phyloP scores from a whole-genome alignment of 805 yeast genomes.

The Sugiyamaella floridensis region DNA sequence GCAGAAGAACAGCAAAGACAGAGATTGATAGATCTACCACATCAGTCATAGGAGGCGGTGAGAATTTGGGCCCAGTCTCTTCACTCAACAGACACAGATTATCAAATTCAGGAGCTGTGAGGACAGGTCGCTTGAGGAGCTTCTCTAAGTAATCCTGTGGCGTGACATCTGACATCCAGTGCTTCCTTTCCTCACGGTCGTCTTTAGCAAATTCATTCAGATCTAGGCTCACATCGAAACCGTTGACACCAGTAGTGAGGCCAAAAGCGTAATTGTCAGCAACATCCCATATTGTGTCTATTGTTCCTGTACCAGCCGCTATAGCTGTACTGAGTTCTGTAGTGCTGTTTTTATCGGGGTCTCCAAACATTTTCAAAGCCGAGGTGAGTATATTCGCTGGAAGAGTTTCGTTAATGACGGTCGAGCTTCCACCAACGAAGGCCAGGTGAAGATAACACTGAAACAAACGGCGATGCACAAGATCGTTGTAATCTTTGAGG shows the following conservation, averaged over 20 bases:
- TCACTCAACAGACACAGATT: conserved; percentile 16
- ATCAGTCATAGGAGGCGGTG: conserved; percentile 36
- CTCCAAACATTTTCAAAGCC: conserved; percentile 28
- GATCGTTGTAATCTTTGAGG: conserved; percentile 26
- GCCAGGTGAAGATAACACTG: conserved; percentile 38
- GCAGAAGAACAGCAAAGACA: conserved; percentile 63
- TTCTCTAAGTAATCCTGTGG: conserved; percentile 18
- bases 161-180: conserved; percentile 24
- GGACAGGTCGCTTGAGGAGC: conserved; percentile 19
- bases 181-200: conserved; percentile 8
- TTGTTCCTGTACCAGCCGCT: conserved; percentile 24
- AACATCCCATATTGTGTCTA: conserved; percentile 30
- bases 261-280: conserved; percentile 39
- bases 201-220: conserved; percentile 7
- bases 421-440: conserved; percentile 16
- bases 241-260: conserved; percentile 32
- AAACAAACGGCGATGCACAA: conserved; percentile 39
- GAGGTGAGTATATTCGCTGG: conserved; percentile 36
- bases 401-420: conserved; percentile 23
- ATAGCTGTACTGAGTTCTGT: conserved; percentile 25
- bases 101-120: conserved; percentile 24
- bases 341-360: conserved; percentile 24
- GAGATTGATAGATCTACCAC: conserved; percentile 75
- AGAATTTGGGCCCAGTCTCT: conserved; percentile 1
- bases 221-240: conserved; percentile 17